Base-by-base conservation (phyloP, 352 stramenopile genomes). In the Globisporangium parvum region DNA sequence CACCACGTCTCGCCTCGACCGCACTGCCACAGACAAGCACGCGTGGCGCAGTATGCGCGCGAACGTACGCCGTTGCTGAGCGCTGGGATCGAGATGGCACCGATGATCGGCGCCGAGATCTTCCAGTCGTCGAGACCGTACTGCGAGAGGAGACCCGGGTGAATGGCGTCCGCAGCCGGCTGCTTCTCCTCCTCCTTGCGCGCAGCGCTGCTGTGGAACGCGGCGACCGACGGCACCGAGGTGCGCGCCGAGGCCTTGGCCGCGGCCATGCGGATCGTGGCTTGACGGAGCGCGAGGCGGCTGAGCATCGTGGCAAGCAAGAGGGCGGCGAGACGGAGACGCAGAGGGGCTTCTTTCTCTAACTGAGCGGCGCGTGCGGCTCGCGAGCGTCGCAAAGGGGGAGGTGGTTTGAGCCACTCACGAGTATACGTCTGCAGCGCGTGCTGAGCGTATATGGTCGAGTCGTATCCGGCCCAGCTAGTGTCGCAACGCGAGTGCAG, bases 111-210 rank as follows among this genome's bases (percentile, higher is more conserved):
- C 55, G 70, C 67, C 66, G 77, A 88, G 70, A 93, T 80, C 75
- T 91, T 91, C 77, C 79, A 90, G 72, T 93, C 83, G 54, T 88
- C 80, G 39, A 93, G 69, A 11, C 83, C 83, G 53, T 68, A 80
- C 63, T 86, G 66, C 33, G 74, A 57, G 55, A 93, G 67, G 37
- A 91, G 56, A 11, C 80, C 77, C 52, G 77, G 68, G 49, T 77
- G 77, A 26, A 67, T 65, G 45, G 78, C 60, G 10, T 62, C 42
- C 40, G 70, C 73, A 37, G 69, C 62, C n/a, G 67, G 54, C 48
- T 65, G 52, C 59, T 85, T 72, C 65, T 86, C 67, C 41, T 83
- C 63, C 21, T 73, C 62, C 67, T 86, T 75, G 54, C 63, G 67
- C 51, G 67, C 26, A 48, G 67, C 75, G 48, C 75, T 85, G 28